Conservation (phyloP, 768 basidiomycete species). For the Suillus alpinus region DNA sequence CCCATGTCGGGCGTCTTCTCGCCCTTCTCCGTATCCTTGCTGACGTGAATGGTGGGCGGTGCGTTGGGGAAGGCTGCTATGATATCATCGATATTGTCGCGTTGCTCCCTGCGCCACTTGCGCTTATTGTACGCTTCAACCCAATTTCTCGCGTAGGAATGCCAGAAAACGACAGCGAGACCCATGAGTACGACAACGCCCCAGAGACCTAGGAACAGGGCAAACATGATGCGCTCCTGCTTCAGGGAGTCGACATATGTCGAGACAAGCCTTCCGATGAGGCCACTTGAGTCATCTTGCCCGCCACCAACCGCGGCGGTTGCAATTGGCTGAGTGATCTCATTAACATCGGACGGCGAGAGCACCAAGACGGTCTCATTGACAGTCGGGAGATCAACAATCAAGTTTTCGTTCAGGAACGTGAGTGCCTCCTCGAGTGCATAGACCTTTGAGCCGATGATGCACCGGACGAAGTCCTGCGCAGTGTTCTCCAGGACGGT, state of each 20-base stretch:
- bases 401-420: slow-evolving; percentile 86
- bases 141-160: slow-evolving; percentile 54
- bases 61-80: slow-evolving; percentile 22
- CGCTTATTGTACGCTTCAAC: slow-evolving; percentile 46
- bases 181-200: slow-evolving; percentile 80
- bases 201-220: slow-evolving; percentile 83
- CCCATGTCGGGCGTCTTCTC: slow-evolving; percentile 21
- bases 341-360: slow-evolving; percentile 67
- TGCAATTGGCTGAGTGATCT: slow-evolving; percentile 76
- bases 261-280: slow-evolving; percentile 71
- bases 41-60: slow-evolving; percentile 15
- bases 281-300: slow-evolving; percentile 48
- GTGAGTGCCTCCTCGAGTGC: slow-evolving; percentile 86
- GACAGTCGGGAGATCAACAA: slow-evolving; percentile 75
- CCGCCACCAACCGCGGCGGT: slow-evolving; percentile 74
- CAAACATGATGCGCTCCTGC: slow-evolving; percentile 83
- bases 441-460: slow-evolving; percentile 88
- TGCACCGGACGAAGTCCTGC: slow-evolving; percentile 84
- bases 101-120: slow-evolving; percentile 52
- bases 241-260: slow-evolving; percentile 69
- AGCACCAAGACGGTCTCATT: slow-evolving; percentile 75
- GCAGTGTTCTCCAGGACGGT: slow-evolving; percentile 80
- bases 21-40: slow-evolving; percentile 24
- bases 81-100: slow-evolving; percentile 45
- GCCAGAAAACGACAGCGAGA: slow-evolving; percentile 66